Base-by-base conservation (phyloP, 1,139 yeast genomes). In the Taphrina flavorubra region DNA sequence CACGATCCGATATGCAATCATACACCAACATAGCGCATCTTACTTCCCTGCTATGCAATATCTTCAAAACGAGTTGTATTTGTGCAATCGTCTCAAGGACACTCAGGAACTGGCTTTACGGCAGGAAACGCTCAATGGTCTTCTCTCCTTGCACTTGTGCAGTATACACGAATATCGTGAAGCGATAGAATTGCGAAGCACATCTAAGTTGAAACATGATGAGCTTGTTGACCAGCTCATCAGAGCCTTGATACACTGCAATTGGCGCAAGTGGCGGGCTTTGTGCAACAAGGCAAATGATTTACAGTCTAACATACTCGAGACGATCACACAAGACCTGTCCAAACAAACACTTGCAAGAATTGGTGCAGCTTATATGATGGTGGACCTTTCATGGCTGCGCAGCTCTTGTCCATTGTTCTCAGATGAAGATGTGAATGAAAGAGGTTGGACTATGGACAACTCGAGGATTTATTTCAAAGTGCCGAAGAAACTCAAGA, bases 31-130 rank as follows among this genome's bases (percentile, higher is more conserved):
- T 40, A 61, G 65, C 58, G 73, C 73, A 51, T 66, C 72, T 1
- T 74, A 73, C 58, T 62, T 73, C 16, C 74, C 74, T 0, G 70
- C 73, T 11, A 53, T 73, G 63, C 60, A 66, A 40, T 65, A 70
- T 25, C 70, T 74, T 18, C 70, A 74, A 36, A 71, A 71, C 46
- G 69, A 66, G 36, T 57, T 74, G 37, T 70, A 71, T 31, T 68
- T 69, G 47, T 13, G 14, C 51, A 31, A 16, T 16, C 6, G 44
- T 1, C 40, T 8, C 62, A 20, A 20, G 34, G 14, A 20, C 8
- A 18, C 8, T 20, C 14, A 20, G 36, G 37, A 25, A 14, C 14
- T 2, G 13, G 18, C 13, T 36, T 14, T 8, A 31, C 51, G 47
- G 44, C 5, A 44, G 18, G 36, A 49, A 49, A 7, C 20, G 34